A percentile compares a stretch with the other conserved stretches of the same genome.
Evolutionary conservation across 2,329 filamentous ascomycete species (phyloP).

Genomic region (Hymenoscyphus fructigenus): DNA sequence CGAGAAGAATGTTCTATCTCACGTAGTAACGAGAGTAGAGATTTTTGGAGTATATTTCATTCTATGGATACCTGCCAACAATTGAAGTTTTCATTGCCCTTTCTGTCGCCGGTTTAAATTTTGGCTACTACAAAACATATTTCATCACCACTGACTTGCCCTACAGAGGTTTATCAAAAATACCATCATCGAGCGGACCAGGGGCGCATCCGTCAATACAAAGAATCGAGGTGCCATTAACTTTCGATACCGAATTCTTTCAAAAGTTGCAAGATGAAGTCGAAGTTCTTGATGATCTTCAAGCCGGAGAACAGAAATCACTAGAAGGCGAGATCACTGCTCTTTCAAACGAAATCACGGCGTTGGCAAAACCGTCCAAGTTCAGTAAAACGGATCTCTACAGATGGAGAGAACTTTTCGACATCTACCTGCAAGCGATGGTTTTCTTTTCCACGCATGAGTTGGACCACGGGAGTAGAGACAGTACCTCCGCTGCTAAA

Average conservation of each 20-base stretch:
- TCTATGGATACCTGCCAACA: too few species aligned
- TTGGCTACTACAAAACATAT: not conserved
- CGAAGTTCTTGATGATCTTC: conserved; percentile 65
- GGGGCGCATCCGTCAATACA: not conserved
- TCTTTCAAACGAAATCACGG: conserved; percentile 65
- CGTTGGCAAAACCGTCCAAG: conserved; percentile 56
- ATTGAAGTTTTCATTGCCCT: too few species aligned
- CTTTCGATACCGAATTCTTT: conserved; percentile 80
- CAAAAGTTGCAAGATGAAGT: conserved; percentile 71
- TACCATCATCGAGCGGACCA: not conserved
- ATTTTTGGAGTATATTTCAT: too few species aligned
- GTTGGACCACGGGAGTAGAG: conserved; percentile 64
- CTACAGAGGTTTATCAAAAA: not conserved
- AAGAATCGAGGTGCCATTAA: conserved; percentile 70
- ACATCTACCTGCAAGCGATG: conserved; percentile 74
- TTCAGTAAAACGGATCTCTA: conserved; percentile 66
- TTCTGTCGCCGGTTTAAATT: not conserved
- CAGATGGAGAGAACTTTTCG: conserved; percentile 78
- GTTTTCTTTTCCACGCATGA: conserved; percentile 83
- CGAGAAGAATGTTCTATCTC: too few species aligned
- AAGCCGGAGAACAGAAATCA: conserved; percentile 58
- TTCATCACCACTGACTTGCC: not conserved
- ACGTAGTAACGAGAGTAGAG: too few species aligned
- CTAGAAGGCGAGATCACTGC: conserved; percentile 62
- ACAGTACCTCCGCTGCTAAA: conserved; percentile 62